Evolutionary conservation across 2,329 filamentous ascomycete species (phyloP).

Genomic region (Plectosphaerella cucumerina): DNA sequence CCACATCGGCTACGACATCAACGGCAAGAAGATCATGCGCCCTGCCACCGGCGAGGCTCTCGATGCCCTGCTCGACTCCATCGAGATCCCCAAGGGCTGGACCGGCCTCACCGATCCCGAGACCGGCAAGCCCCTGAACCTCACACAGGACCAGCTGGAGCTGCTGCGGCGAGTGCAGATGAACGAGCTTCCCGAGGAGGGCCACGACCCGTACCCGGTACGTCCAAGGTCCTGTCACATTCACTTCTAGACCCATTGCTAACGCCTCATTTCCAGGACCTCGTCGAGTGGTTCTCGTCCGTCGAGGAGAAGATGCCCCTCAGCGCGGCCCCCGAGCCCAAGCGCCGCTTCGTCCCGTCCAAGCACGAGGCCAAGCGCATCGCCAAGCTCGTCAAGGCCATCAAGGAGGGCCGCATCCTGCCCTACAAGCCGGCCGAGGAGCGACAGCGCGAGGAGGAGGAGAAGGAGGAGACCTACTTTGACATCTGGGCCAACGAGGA

Average conservation of each 20-base stretch:
- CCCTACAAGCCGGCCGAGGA: slow-evolving; percentile 78
- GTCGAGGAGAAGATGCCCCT: slow-evolving; percentile 91
- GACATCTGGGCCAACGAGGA: slow-evolving; percentile 96
- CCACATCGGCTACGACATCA: slow-evolving; percentile 98
- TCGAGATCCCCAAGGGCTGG: slow-evolving; percentile 96
- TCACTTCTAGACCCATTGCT: slow-evolving; percentile 2
- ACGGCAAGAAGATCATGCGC: slow-evolving; percentile 96
- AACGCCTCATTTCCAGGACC: slow-evolving; percentile 49
- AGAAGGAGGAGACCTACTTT: slow-evolving; percentile 68
- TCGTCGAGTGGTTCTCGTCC: slow-evolving; percentile 90
- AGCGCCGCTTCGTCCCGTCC: slow-evolving; percentile 90
- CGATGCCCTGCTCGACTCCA: slow-evolving; percentile 90
- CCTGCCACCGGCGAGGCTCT: slow-evolving; percentile 91
- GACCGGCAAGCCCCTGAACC: slow-evolving; percentile 86
- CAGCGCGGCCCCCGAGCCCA: slow-evolving; percentile 91
- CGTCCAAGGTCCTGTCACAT: slow-evolving; percentile 17
- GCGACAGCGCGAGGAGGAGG: slow-evolving; percentile 63
- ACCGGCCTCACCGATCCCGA: slow-evolving; percentile 91
- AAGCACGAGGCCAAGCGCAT: slow-evolving; percentile 96
- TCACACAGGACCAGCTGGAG: slow-evolving; percentile 84
- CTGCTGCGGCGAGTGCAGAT: slow-evolving; percentile 83
- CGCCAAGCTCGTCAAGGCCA: slow-evolving; percentile 96
- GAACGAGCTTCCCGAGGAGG: slow-evolving; percentile 82
- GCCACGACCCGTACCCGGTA: slow-evolving; percentile 88
- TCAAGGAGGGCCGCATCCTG: slow-evolving; percentile 87